Percentiles rank a stretch among this genome's conserved stretches.
Conservation (phyloP, 2,329 filamentous ascomycete species). For the Botrytis medusae region DNA sequence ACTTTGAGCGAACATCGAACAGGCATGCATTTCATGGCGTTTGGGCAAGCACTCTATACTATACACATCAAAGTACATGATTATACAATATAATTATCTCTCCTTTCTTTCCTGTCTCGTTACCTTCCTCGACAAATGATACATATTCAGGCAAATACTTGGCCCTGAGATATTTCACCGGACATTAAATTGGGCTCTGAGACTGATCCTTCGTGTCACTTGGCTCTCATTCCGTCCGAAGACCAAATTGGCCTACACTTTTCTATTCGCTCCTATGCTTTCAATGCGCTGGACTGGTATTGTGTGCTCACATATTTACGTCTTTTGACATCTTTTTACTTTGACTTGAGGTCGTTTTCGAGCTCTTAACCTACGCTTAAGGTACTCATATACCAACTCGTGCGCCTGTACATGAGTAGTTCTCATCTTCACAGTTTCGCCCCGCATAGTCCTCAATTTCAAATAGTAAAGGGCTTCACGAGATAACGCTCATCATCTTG, state of each 20-base stretch:
- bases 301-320: slow-evolving; percentile 17
- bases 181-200: slow-evolving; percentile 46
- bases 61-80: not conserved
- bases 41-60: not conserved
- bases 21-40: not conserved
- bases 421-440: not conserved
- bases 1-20: not conserved
- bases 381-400: not conserved
- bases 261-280: slow-evolving; percentile 19
- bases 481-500: not conserved
- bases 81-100: not conserved
- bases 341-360: not conserved
- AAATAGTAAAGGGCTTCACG: not conserved
- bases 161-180: slow-evolving; percentile 26
- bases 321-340: not conserved
- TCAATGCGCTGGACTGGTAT: slow-evolving; percentile 28
- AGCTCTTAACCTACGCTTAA: not conserved
- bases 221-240: slow-evolving; percentile 48
- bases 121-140: too few relatives aligned
- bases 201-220: slow-evolving; percentile 41
- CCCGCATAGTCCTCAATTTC: not conserved
- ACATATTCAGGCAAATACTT: not conserved
- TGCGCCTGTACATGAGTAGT: not conserved
- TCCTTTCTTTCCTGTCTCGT: not conserved
- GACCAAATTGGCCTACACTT: slow-evolving; percentile 35